Evolutionary conservation across 192 early-diverging fungal species (phyloP).

Genomic region (Linnemannia zychae): DNA sequence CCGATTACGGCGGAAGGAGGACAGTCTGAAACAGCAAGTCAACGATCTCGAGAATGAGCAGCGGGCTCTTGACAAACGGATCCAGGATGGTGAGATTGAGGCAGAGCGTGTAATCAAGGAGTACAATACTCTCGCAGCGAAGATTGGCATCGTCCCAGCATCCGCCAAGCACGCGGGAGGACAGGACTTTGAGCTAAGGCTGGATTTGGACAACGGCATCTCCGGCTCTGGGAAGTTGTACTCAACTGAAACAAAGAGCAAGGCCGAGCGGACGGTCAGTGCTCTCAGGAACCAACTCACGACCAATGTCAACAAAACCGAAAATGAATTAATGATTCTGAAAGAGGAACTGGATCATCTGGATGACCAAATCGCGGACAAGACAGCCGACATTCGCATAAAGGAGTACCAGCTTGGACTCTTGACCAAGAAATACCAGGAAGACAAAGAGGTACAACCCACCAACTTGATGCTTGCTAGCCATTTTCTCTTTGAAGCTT

Average conservation of each 20-base stretch:
- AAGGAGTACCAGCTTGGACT: constrained; percentile 28
- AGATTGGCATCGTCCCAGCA: constrained; percentile 35
- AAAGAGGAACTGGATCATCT: constrained; percentile 35
- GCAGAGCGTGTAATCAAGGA: constrained; percentile 38
- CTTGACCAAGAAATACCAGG: constrained; percentile 36
- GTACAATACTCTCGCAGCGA: constrained; percentile 43
- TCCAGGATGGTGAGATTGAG: constrained; percentile 17
- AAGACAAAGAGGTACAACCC: constrained; percentile 46
- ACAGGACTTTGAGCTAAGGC: constrained; percentile 37
- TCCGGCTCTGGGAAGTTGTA: constrained; percentile 23
- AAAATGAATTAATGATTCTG: constrained; percentile 17
- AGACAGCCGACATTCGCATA: constrained; percentile 9
- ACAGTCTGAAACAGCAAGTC: constrained; percentile 26
- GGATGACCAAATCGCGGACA: constrained; percentile 37
- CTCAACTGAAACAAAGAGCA: constrained; percentile 30
- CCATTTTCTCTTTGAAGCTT: too few relatives aligned
- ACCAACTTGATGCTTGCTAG: background rate
- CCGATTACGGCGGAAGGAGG: constrained; percentile 34
- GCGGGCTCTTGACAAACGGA: constrained; percentile 29
- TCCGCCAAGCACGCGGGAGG: constrained; percentile 43
- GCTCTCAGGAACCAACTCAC: constrained; percentile 37
- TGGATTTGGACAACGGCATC: constrained; percentile 24
- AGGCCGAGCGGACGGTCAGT: constrained; percentile 25
- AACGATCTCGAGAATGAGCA: constrained; percentile 23
- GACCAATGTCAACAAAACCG: constrained; percentile 21